Evolutionary conservation across 2,329 filamentous ascomycete genomes (phyloP).

Genomic region (Sarocladium strictum): DNA sequence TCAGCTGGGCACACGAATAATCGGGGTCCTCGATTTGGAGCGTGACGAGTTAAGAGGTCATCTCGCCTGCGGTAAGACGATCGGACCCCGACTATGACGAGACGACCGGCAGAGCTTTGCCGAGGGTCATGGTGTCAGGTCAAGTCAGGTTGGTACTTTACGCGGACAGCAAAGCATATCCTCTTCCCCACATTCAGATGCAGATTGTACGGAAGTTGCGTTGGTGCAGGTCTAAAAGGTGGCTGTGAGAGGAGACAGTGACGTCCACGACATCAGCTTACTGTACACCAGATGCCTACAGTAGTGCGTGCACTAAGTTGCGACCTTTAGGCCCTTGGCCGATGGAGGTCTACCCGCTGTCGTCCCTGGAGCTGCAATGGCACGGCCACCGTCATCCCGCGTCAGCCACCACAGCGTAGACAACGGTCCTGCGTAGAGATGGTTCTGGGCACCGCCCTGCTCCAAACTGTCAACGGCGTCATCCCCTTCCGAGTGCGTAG

Average conservation of each 20-base stretch:
- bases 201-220: too few relatives aligned
- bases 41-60: background rate
- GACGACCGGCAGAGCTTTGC: background rate
- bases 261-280: background rate
- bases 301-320: too few relatives aligned
- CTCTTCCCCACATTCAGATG: background rate
- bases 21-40: background rate
- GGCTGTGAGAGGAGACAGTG: background rate
- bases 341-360: too few relatives aligned
- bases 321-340: too few relatives aligned
- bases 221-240: background rate
- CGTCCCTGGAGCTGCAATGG: too few relatives aligned
- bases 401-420: background rate
- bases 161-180: background rate
- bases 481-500: background rate
- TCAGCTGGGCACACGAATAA: too few relatives aligned
- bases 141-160: background rate
- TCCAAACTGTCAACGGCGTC: background rate
- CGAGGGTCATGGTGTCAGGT: background rate
- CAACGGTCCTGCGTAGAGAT: too few relatives aligned
- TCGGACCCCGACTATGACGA: background rate
- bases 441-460: background rate
- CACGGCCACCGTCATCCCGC: background rate
- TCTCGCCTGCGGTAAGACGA: background rate
- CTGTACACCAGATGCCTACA: background rate